These are phyloP conservation scores for Clausena lansium DNA, from an alignment of 345 rosid genomes.

Conservation along the genomic window DNA sequence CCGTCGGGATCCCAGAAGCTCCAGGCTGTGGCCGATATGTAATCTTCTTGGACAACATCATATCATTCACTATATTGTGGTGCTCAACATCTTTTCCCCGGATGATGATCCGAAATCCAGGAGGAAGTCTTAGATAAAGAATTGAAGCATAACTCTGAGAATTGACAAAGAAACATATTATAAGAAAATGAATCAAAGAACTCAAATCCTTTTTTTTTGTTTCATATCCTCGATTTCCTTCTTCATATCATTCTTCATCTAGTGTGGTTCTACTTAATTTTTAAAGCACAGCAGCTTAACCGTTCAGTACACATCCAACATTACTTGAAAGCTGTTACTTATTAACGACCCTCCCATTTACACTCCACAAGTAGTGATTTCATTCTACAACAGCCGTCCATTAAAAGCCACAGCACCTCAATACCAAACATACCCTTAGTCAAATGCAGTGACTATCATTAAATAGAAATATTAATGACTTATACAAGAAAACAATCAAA, in stretches of 20 bases:
- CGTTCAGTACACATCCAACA: neutral
- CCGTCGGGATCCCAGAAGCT: slow-evolving; percentile 50
- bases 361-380: too few species aligned
- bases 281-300: neutral
- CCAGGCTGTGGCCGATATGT: slow-evolving; percentile 76
- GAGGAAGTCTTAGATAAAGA: slow-evolving; percentile 90
- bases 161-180: slow-evolving; percentile 9
- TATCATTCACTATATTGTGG: slow-evolving; percentile 95
- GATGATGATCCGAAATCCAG: slow-evolving; percentile 73
- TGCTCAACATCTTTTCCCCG: slow-evolving; percentile 92
- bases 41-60: slow-evolving; percentile 79
- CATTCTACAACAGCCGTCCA: too few species aligned
- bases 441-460: neutral
- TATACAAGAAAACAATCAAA: neutral
- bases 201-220: neutral
- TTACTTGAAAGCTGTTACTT: too few species aligned
- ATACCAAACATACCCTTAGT: neutral
- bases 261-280: neutral
- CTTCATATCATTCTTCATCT: neutral
- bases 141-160: slow-evolving; percentile 88
- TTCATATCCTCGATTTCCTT: neutral
- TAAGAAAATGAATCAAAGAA: neutral
- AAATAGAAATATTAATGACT: neutral
- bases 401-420: too few species aligned
- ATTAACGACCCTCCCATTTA: neutral